Evolutionary conservation across 805 yeast species (phyloP).

Genomic region (Yarrowia yakushimensis): DNA sequence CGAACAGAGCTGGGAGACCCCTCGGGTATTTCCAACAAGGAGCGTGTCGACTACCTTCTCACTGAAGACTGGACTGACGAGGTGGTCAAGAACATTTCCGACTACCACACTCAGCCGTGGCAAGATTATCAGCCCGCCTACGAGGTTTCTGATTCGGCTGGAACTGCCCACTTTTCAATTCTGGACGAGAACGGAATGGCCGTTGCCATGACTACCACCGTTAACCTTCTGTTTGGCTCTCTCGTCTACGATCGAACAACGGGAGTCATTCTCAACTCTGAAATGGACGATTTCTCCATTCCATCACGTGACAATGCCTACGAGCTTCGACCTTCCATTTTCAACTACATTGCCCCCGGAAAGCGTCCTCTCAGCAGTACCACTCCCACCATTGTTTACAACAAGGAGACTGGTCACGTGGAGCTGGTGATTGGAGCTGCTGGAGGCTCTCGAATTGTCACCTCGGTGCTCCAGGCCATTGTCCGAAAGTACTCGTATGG

Average conservation of each 20-base stretch:
- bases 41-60: slow-evolving; percentile 46
- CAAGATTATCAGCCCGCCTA: slow-evolving; percentile 73
- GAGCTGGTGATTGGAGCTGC: slow-evolving; percentile 85
- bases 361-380: slow-evolving; percentile 84
- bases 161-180: slow-evolving; percentile 83
- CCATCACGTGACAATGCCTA: slow-evolving; percentile 71
- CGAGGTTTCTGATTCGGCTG: slow-evolving; percentile 76
- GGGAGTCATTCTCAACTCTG: slow-evolving; percentile 79
- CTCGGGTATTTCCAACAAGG: slow-evolving; percentile 32
- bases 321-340: slow-evolving; percentile 73
- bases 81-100: slow-evolving; percentile 52
- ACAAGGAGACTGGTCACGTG: slow-evolving; percentile 40
- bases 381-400: slow-evolving; percentile 66
- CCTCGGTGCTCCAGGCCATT: slow-evolving; percentile 78
- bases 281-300: slow-evolving; percentile 91
- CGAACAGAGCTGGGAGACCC: slow-evolving; percentile 84
- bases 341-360: slow-evolving; percentile 69
- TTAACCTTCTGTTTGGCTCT: slow-evolving; percentile 81
- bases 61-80: slow-evolving; percentile 55
- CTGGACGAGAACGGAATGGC: slow-evolving; percentile 74
- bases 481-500: slow-evolving; percentile 59
- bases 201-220: slow-evolving; percentile 83
- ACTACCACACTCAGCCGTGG: slow-evolving; percentile 60
- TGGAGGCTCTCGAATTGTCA: slow-evolving; percentile 85
- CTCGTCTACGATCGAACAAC: slow-evolving; percentile 74